Evolutionary conservation across 352 stramenopile species (phyloP).

Genomic region (Pythium biforme): DNA sequence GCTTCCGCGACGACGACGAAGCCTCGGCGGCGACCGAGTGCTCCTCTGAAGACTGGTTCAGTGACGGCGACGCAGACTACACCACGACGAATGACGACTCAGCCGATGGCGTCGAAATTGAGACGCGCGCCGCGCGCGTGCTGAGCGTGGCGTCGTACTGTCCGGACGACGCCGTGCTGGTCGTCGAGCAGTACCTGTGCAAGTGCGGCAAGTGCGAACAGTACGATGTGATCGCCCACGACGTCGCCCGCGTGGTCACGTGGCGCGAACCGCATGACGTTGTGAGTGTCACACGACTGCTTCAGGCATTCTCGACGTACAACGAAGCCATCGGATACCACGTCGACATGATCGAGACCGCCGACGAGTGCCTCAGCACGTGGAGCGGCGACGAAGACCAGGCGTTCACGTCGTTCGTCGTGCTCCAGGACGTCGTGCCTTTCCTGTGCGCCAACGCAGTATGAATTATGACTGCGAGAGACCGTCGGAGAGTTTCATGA

Average conservation of each 20-base stretch:
- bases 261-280: slow-evolving; percentile 18
- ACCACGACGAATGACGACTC: not conserved
- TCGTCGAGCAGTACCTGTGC: slow-evolving; percentile 24
- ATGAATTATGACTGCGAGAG: slow-evolving; percentile 9
- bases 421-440: slow-evolving; percentile 57
- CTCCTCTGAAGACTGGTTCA: slow-evolving; percentile 7
- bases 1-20: not conserved
- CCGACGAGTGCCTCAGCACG: slow-evolving; percentile 51
- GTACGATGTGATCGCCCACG: slow-evolving; percentile 22
- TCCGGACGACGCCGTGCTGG: not conserved
- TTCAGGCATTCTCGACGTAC: slow-evolving; percentile 74
- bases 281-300: slow-evolving; percentile 38
- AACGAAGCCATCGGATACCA: slow-evolving; percentile 62
- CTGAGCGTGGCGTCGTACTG: slow-evolving; percentile 20
- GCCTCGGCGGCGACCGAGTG: slow-evolving; percentile 7
- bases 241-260: slow-evolving; percentile 25
- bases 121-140: slow-evolving; percentile 5
- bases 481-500: not conserved
- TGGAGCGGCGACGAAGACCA: slow-evolving; percentile 66
- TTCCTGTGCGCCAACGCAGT: slow-evolving; percentile 35
- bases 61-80: not conserved
- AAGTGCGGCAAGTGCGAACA: slow-evolving; percentile 25
- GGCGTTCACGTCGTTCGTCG: slow-evolving; percentile 68
- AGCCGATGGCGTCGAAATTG: not conserved
- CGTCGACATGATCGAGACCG: slow-evolving; percentile 49